phyloP scores from a whole-genome alignment of 1,139 yeast genomes.

The Geotrichum citri-aurantii region DNA sequence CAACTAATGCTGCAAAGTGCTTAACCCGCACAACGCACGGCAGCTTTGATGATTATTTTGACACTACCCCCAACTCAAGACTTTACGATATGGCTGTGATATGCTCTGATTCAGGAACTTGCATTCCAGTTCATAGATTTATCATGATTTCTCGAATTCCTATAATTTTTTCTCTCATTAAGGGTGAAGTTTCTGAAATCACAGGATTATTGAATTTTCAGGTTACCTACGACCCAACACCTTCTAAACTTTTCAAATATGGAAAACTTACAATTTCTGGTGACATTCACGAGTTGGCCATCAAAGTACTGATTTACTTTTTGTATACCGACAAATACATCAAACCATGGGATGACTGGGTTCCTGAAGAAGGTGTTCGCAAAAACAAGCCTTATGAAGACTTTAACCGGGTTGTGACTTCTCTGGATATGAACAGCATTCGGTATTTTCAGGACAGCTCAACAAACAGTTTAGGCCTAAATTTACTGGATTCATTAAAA shows the following conservation, averaged over 20 bases:
- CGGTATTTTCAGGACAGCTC: conserved; percentile 3
- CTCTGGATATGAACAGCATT: conserved; percentile 4
- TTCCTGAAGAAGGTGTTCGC: conserved; percentile 9
- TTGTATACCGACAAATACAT: conserved; percentile 43
- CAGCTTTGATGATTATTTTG: background rate
- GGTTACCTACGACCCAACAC: conserved; percentile 8
- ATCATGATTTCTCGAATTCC: conserved; percentile 23
- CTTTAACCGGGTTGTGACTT: conserved; percentile 8
- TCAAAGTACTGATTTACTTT: conserved; percentile 40
- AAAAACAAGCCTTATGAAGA: conserved; percentile 14
- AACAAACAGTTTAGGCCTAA: conserved; percentile 21
- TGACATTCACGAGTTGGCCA: conserved; percentile 28
- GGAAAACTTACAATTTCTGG: conserved; percentile 12
- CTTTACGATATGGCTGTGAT: conserved; percentile 24
- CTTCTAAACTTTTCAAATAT: background rate
- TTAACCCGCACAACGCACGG: background rate
- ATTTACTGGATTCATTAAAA: conserved; percentile 19
- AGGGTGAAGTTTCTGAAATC: conserved; percentile 1
- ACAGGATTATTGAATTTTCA: conserved; percentile 9
- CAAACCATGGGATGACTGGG: conserved; percentile 35
- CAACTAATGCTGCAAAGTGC: conserved; percentile 8
- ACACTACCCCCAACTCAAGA: conserved; percentile 3
- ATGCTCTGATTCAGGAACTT: conserved; percentile 16
- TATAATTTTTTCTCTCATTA: conserved; percentile 17
- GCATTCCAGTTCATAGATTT: conserved; percentile 28